These are phyloP conservation scores for Ceratocystis papillata DNA, from an alignment of 2,329 filamentous ascomycete species.

Conservation along the genomic window DNA sequence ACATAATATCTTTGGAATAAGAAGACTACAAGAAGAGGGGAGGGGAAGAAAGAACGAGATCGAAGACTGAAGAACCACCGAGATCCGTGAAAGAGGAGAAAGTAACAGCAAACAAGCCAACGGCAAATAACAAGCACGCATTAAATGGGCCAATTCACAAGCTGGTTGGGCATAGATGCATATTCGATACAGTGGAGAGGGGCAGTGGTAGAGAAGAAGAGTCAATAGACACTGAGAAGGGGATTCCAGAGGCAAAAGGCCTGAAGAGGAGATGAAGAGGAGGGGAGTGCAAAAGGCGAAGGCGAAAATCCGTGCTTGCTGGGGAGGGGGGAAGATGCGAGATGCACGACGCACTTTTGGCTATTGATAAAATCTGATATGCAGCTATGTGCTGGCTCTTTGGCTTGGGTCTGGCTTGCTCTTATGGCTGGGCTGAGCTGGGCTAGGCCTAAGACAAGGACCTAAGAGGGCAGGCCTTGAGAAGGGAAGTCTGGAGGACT, in stretches of 20 bases:
- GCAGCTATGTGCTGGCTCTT: slow-evolving; percentile 13
- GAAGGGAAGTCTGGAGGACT: no score
- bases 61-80: slow-evolving; percentile 4
- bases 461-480: no score
- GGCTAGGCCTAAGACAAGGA: background rate
- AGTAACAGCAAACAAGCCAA: background rate
- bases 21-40: background rate
- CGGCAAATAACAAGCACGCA: background rate
- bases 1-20: no score
- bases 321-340: slow-evolving; percentile 2
- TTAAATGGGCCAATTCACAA: background rate
- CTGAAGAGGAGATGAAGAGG: background rate
- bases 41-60: slow-evolving; percentile 5
- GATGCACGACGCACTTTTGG: background rate
- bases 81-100: background rate
- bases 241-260: background rate
- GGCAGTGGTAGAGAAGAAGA: background rate
- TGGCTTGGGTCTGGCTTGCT: background rate
- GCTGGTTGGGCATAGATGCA: slow-evolving; percentile 12
- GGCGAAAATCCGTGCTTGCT: background rate
- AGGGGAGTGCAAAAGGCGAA: background rate
- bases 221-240: background rate
- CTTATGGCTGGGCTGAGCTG: background rate
- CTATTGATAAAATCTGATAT: slow-evolving; percentile 8
- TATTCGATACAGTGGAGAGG: slow-evolving; percentile 12